Conservation (phyloP, 495 filamentous ascomycete species). For the Aspergillus mulundensis region DNA sequence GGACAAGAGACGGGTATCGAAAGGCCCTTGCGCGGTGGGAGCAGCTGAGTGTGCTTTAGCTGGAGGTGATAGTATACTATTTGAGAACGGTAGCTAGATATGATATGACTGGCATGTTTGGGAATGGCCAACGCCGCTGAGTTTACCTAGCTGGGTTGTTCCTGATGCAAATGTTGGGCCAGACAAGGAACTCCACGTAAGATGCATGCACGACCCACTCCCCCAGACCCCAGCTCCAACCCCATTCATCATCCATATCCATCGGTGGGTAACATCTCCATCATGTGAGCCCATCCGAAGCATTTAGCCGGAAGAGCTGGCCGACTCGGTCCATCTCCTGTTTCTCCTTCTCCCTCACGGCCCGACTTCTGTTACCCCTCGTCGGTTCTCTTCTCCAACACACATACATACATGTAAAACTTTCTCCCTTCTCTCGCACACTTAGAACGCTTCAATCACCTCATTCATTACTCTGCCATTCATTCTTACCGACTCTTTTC, state of each 20-base stretch:
- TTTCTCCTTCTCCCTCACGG: not conserved
- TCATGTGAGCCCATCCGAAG: not conserved
- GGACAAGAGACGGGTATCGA: not conserved
- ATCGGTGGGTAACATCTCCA: not conserved
- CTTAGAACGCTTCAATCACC: too few relatives aligned
- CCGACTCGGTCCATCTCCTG: not conserved
- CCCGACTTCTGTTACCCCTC: not conserved
- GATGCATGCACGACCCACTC: not conserved
- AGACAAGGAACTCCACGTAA: not conserved
- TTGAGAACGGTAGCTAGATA: not conserved
- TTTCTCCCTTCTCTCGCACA: too few relatives aligned
- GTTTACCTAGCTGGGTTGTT: too few relatives aligned
- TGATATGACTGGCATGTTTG: too few relatives aligned
- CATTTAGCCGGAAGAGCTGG: not conserved
- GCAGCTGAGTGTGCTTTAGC: slow-evolving; percentile 1
- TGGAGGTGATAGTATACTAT: not conserved
- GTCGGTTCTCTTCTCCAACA: not conserved
- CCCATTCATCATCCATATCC: not conserved
- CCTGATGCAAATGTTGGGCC: not conserved
- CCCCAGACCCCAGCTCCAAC: not conserved
- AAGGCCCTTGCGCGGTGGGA: slow-evolving; percentile 3
- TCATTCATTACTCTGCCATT: not conserved
- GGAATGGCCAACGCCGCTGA: too few relatives aligned
- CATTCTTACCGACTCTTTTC: not conserved
- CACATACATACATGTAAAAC: too few relatives aligned